Base-by-base conservation (phyloP, 441 rosid species). In the Euphorbia schlechtendalii region DNA sequence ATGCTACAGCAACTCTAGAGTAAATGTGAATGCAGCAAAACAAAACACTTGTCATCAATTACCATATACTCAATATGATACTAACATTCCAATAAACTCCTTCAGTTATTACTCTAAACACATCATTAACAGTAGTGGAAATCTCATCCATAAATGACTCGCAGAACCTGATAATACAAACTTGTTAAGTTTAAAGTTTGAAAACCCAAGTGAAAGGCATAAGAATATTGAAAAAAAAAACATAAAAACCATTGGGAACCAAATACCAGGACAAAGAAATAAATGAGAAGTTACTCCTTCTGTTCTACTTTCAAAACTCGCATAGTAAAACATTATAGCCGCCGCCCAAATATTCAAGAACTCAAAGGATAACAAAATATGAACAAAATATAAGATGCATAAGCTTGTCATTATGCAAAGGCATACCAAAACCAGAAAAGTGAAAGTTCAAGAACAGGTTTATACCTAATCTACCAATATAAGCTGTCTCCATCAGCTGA, bases 401-500 rank as follows among this genome's bases (percentile, higher is more conserved):
- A 46, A 4, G 51, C 18, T 46, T 5, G 17, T 46, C 20, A 46
- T 46, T 17, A 46, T 46, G 1, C 18, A 56, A 5, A 64, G 22
- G 28, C 43, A 54, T 65, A 38, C 9, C 49, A 40, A 46, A 17
- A 65, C 6, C 14, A 1, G 6, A 61, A 73, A 63, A 22, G 22
- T 22, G 30, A 27, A 32, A 22, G 52, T 36, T 21, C 43, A 68
- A 48, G 36, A 70, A 34, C 18, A 56, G 69, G 34, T 32, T 2
- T 2, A 32, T 78, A 94, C 97, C 96, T 59, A 89, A 76, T 81
- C 96, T 85, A 48, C 99, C 99, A 66, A 94, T 87, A 81, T 86
- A 94, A 64, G 96, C 96, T n/a, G 96, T 94, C 81, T 94, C 98
- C 96, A 94, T 86, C 69, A 91, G 84, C 67, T 73, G 87, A 22